Conservation (phyloP, 2,329 filamentous ascomycete species). For the Alternaria conjuncta region DNA sequence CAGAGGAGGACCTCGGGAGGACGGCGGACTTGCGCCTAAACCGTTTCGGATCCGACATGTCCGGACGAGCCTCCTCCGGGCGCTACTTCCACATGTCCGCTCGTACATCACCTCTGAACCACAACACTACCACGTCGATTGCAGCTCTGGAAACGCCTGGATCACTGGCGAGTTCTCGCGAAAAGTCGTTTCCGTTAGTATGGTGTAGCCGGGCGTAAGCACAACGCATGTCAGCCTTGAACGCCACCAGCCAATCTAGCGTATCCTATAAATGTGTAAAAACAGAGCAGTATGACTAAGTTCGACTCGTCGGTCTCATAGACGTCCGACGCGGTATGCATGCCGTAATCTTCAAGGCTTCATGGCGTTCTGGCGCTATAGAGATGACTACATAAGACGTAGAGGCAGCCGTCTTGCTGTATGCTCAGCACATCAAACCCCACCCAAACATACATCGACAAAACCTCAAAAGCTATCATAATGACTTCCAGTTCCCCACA, state of each 20-base stretch:
- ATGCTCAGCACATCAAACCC: neutral
- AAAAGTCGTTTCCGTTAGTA: too few relatives aligned
- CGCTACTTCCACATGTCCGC: neutral
- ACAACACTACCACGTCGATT: neutral
- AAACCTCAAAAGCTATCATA: neutral
- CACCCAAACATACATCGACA: neutral
- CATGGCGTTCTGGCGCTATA: neutral
- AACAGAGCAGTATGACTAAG: neutral
- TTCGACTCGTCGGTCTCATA: neutral
- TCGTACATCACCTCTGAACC: neutral
- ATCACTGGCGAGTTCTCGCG: too few relatives aligned
- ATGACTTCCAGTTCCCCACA: constrained; percentile 22
- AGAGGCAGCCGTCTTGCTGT: neutral
- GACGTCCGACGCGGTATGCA: neutral
- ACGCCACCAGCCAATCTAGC: neutral
- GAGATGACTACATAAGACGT: neutral
- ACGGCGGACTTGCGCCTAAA: neutral
- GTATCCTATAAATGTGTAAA: too few relatives aligned
- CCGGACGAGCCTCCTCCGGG: neutral
- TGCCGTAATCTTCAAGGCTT: neutral
- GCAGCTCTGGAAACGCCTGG: neutral
- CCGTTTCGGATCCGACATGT: neutral
- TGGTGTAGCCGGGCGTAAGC: neutral
- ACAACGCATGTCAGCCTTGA: neutral
- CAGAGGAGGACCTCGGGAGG: neutral